Evolutionary conservation across 768 basidiomycete species (phyloP), one percentile per base, ranked within the genome.

Genomic region (Pulveroboletus frians): DNA sequence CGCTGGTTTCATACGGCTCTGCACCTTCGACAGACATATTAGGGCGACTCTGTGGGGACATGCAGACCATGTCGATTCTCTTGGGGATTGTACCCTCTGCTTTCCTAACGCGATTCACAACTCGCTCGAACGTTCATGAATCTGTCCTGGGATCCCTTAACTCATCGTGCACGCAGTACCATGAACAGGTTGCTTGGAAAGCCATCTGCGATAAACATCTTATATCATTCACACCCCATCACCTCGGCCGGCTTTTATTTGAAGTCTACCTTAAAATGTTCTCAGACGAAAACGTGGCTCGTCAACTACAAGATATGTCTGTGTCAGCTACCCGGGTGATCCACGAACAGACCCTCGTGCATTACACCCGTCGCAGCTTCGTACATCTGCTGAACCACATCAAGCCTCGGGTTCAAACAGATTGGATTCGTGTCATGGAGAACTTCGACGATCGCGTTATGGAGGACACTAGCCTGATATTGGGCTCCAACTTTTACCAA

Each of bases 361-460:
- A 77, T 51, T 81, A 83, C 53, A 70, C 62, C 9, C 73, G 82
- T 11, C 66, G 66, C 32, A 74, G 71, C 29, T 80, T 82, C 44
- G 78, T 67, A 1, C 53, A 68, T 3, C 61, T 84, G 36, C 61
- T 84, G 14, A 56, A 57, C 14, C 55, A 72, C 11, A 64, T 79
- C 30, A 73, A 71, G 50, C 61, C 60, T 18, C 63, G 68, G 34
- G 59, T 73, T 7, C 49, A 52, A 20, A 55, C 64, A 2, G 63
- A 74, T 38, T 84, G 83, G 83, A 43, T 23, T 0, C 49, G 61
- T 20, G 63, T 69, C 9, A 72, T 84, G 69, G 53, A 57, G 9
- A 42, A 50, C 43, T 32, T 70, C 73, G 49, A 50, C 69, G 13
- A 50, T 1, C 8, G 43, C 11, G 46, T 64, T 3, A 0, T 14